Percentiles rank a stretch among this genome's conserved stretches.
These are phyloP conservation scores for Nakazawaea ernobii DNA, from an alignment of 805 yeast genomes.

Conservation along the genomic window DNA sequence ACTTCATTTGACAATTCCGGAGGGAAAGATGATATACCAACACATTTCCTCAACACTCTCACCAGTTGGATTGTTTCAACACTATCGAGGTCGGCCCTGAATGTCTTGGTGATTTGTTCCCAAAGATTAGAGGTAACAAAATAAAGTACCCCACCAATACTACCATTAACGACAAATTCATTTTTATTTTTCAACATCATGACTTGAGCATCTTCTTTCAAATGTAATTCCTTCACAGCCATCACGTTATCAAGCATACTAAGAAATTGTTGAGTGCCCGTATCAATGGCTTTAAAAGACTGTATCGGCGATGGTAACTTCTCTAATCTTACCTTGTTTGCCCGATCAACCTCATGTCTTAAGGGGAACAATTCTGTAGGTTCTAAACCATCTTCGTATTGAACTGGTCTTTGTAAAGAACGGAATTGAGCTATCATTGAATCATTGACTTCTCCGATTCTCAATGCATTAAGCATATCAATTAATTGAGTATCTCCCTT, in stretches of 20 bases:
- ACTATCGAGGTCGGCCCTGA: conserved; percentile 21
- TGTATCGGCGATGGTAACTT: conserved; percentile 41
- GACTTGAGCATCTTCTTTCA: conserved; percentile 89
- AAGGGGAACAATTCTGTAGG: conserved; percentile 92
- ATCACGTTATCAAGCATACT: conserved; percentile 50
- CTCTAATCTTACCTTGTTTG: conserved; percentile 53
- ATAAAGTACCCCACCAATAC: conserved; percentile 70
- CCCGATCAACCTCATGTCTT: conserved; percentile 72
- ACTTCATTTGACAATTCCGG: conserved; percentile 13
- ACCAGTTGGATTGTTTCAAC: conserved; percentile 18
- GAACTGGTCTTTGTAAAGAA: conserved; percentile 50
- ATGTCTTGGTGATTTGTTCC: conserved; percentile 17
- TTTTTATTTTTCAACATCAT: conserved; percentile 86
- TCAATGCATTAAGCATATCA: conserved; percentile 71
- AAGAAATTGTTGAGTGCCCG: conserved; percentile 20
- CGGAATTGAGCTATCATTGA: conserved; percentile 43
- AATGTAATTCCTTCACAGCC: conserved; percentile 57
- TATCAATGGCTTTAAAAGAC: conserved; percentile 42
- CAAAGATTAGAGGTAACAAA: conserved; percentile 33
- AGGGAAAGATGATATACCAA: conserved; percentile 14
- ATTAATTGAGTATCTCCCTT: conserved; percentile 72
- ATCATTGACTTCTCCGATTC: conserved; percentile 61
- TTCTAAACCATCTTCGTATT: conserved; percentile 65
- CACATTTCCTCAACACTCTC: conserved; percentile 2
- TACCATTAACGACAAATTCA: conserved; percentile 79